A percentile compares a stretch with the other conserved stretches of the same genome.
Evolutionary conservation across 2,329 filamentous ascomycete species (phyloP).

Genomic region (Alternaria hordeiaustralica): DNA sequence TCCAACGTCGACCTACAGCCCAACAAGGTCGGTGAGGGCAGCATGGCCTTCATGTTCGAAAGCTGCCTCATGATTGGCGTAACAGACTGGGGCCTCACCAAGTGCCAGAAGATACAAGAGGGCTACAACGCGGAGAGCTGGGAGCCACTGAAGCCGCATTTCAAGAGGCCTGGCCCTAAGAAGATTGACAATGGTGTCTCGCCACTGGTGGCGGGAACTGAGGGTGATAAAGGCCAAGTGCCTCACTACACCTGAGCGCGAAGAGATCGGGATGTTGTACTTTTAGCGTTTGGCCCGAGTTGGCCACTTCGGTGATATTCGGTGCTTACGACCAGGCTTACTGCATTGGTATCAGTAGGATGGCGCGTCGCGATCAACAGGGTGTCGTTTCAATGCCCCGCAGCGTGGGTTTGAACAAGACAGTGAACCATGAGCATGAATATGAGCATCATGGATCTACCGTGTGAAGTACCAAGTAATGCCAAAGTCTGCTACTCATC

Average conservation of each 20-base stretch:
- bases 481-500: background rate
- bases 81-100: slow-evolving; percentile 73
- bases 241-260: slow-evolving; percentile 31
- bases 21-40: slow-evolving; percentile 66
- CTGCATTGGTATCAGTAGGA: background rate
- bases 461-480: background rate
- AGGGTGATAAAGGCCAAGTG: slow-evolving; percentile 32
- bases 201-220: slow-evolving; percentile 17
- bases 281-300: slow-evolving; percentile 4
- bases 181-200: slow-evolving; percentile 37
- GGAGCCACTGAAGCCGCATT: slow-evolving; percentile 61
- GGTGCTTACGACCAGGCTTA: slow-evolving; percentile 4
- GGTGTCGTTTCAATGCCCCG: slow-evolving; percentile 9
- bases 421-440: background rate
- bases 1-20: slow-evolving; percentile 62
- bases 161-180: slow-evolving; percentile 40
- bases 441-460: background rate
- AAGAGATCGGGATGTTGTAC: slow-evolving; percentile 6
- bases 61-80: slow-evolving; percentile 73
- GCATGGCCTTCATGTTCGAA: slow-evolving; percentile 73
- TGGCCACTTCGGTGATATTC: slow-evolving; percentile 5
- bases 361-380: slow-evolving; percentile 9
- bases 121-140: slow-evolving; percentile 84
- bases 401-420: background rate
- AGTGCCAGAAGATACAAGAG: slow-evolving; percentile 73